Base-by-base conservation (phyloP, 225 moss, liverwort and hornwort species). In the Thuidium tamariscinum region DNA sequence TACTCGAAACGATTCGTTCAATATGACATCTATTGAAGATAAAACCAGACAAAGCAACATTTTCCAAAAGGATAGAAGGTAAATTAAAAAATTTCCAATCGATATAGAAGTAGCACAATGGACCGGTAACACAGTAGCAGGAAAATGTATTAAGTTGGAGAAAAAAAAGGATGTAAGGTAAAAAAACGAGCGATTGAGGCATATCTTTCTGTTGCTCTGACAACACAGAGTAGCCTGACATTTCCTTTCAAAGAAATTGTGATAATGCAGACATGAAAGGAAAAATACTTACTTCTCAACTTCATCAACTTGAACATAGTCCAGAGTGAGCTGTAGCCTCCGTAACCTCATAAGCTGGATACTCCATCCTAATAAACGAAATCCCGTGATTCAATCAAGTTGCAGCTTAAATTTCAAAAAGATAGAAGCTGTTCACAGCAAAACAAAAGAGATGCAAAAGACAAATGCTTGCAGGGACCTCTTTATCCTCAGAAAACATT, bases 321-420 rank as follows among this genome's bases (percentile, higher is more conserved):
- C 95, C 86, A 99, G 90, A 83, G 95, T 94, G 54, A 99, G 93
- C 88, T 96, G 96, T 64, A 99, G 91, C 83, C 95, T 93, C 72
- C 97, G 91, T 85, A 99, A 92, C 85, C 96, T 92, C 87, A 99
- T 92, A 32, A 95, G 92, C 90, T 94, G 96, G 81, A 97, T 87
- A 87, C 91, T 97, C 99, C 99, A 99, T 88, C 95, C 95, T 96
- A 85, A 59, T 81, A 57, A 92, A 88, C 21, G 30, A 55, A 88
- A 79, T 80, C 55, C 62, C 52, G 72, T 30, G 41, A 56, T 39
- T 91, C 62, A 80, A 68, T 88, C 52, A 88, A 88, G 55, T 60
- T 77, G 83, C 88, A 81, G 62, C 69, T 69, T 69, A 70, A 69
- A 74, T 32, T 77, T 39, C 42, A 68, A 41, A n/a, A 71, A n/a